phyloP scores from a whole-genome alignment of 2,329 filamentous ascomycete genomes.

The Tolypocladium endophyticum region DNA sequence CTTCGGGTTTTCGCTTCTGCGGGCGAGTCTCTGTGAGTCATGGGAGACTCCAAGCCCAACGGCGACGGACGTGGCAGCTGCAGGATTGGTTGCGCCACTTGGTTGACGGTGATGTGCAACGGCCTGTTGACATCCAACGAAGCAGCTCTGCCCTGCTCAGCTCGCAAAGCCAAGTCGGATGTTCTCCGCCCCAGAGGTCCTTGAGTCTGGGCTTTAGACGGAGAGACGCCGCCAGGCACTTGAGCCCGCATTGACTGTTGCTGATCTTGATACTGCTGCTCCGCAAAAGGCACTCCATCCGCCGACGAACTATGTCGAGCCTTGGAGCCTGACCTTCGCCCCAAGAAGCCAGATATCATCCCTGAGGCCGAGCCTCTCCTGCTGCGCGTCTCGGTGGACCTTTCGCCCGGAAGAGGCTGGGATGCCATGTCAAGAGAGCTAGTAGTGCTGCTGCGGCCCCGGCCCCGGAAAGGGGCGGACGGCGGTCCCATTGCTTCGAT shows the following conservation, averaged over 20 bases:
- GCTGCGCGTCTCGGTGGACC: slow-evolving; percentile 10
- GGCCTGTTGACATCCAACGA: slow-evolving; percentile 5
- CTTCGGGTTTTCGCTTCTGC: neutral
- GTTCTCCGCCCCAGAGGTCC: neutral
- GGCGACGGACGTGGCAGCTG: slow-evolving; percentile 4
- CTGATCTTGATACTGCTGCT: neutral
- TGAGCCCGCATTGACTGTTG: neutral
- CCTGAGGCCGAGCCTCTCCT: slow-evolving; percentile 19
- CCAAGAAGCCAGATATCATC: slow-evolving; percentile 18
- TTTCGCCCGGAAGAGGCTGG: slow-evolving; percentile 1
- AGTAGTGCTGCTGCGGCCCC: slow-evolving; percentile 12
- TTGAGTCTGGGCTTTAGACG: neutral
- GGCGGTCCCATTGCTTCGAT: slow-evolving; percentile 4
- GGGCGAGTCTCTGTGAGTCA: neutral
- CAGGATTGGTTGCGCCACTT: neutral
- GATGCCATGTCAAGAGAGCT: slow-evolving; percentile 9
- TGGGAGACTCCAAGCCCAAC: slow-evolving; percentile 2
- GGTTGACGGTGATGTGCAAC: slow-evolving; percentile 1
- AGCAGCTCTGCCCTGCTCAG: neutral
- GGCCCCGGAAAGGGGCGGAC: slow-evolving; percentile 5
- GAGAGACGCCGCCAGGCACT: neutral
- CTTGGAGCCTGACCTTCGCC: slow-evolving; percentile 10
- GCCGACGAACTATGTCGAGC: slow-evolving; percentile 5
- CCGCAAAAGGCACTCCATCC: neutral
- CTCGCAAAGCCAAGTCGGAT: neutral